phyloP scores from a whole-genome alignment of 208 protist genomes.

The Acanthamoeba castellanii region DNA sequence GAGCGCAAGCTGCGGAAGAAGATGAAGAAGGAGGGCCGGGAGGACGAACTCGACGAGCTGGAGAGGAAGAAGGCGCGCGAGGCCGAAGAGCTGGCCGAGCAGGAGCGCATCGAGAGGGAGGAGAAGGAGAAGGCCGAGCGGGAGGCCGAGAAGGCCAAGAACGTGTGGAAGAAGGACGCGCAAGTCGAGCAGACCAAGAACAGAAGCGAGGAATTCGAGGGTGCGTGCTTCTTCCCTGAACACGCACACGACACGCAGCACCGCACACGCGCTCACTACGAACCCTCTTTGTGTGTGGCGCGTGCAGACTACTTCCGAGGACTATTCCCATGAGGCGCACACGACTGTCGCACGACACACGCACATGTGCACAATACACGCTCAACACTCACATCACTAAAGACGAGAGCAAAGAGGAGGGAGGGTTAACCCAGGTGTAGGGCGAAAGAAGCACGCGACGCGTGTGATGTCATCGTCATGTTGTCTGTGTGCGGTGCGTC shows the following conservation, averaged over 20 bases:
- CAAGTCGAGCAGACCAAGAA: conserved; percentile 59
- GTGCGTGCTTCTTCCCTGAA: background rate
- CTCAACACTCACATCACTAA: too few relatives aligned
- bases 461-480: too few relatives aligned
- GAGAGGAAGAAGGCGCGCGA: conserved; percentile 20
- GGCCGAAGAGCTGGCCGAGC: conserved; percentile 8
- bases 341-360: background rate
- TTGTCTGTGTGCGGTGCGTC: too few relatives aligned
- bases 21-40: conserved; percentile 48
- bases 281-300: too few relatives aligned
- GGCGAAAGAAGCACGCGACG: too few relatives aligned
- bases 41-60: conserved; percentile 52
- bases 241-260: background rate
- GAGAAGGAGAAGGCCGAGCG: conserved; percentile 2
- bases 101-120: background rate
- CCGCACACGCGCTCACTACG: too few relatives aligned
- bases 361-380: too few relatives aligned
- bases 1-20: conserved; percentile 52
- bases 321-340: background rate
- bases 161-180: conserved; percentile 63
- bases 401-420: too few relatives aligned
- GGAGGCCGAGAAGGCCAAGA: conserved; percentile 26
- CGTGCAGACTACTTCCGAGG: conserved; percentile 43
- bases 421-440: too few relatives aligned
- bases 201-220: conserved; percentile 68